Percentiles rank a stretch among this genome's conserved stretches.
Conservation (phyloP, 768 basidiomycete genomes). For the Pulveroboletus sp. region DNA sequence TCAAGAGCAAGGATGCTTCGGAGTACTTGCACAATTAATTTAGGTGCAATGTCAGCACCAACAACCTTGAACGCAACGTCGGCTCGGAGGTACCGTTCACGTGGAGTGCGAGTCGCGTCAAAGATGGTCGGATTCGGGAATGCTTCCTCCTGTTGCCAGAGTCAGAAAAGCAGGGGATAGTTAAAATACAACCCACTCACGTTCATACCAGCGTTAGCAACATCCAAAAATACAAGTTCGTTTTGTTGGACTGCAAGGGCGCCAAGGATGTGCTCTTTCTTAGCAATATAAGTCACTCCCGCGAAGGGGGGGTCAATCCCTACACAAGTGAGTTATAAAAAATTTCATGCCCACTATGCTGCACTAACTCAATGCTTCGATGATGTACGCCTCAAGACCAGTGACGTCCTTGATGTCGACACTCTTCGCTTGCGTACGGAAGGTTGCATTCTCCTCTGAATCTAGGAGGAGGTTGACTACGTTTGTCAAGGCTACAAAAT, state of each 20-base stretch:
- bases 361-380: conserved; percentile 65
- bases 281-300: conserved; percentile 57
- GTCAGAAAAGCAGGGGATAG: not conserved
- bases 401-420: conserved; percentile 33
- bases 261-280: conserved; percentile 42
- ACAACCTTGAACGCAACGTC: conserved; percentile 47
- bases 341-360: not conserved
- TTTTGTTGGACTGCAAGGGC: conserved; percentile 40
- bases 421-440: conserved; percentile 33
- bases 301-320: conserved; percentile 71
- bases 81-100: conserved; percentile 43
- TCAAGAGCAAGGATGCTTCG: conserved; percentile 56
- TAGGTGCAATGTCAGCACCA: conserved; percentile 52
- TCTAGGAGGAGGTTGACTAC: conserved; percentile 61
- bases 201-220: conserved; percentile 50
- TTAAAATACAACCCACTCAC: conserved; percentile 37
- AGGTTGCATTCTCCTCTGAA: conserved; percentile 36
- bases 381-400: conserved; percentile 50
- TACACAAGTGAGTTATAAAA: conserved; percentile 24
- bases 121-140: conserved; percentile 48
- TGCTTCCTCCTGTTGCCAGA: conserved; percentile 37
- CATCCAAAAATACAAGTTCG: conserved; percentile 58
- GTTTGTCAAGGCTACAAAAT: conserved; percentile 53
- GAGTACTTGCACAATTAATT: conserved; percentile 58
- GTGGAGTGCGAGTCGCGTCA: conserved; percentile 39